Base-by-base conservation (phyloP, 352 stramenopile species). In the Pythium chondricola region DNA sequence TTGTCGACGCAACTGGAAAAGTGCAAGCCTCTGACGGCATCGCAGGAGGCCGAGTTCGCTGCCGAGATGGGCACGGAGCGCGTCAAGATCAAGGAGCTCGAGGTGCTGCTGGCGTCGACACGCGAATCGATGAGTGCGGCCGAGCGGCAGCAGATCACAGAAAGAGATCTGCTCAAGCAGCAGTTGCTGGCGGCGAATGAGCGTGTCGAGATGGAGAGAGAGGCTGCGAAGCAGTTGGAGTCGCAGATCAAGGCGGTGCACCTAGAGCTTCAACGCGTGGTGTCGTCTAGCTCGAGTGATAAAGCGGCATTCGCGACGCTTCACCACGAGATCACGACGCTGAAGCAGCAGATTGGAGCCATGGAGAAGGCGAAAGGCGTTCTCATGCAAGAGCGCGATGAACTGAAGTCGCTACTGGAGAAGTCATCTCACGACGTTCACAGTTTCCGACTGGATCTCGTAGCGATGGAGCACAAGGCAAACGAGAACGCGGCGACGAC, bases 111-210 rank as follows among this genome's bases (percentile, higher is more conserved):
- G 21, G 41, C 40, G 2, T 61, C 79, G 26, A 39, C 31, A 8
- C 71, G 79, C 38, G 58, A 33, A 4, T 56, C 71, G 3, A 69
- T 75, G 61, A 70, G 41, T 26, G 20, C 52, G 6, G 46, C 55
- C 2, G 69, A 88, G 46, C 61, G 61, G 1, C 61, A 67, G 39
- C 13, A 65, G 3, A 39, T 76, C 13, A 72, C 56, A 0, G 74
- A 85, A 29, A 52, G 70, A 1, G 74, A 85, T 46, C 33, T 59
- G 24, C 43, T 85, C 13, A 83, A 85, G 54, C 71, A 85, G 35
- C 65, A 77, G 21, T 49, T 88, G 4, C 43, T 76, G 6, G 51
- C 44, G 4, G 43, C 67, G 10, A 65, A 32, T 9, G 71, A 83
- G 33, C 58, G 52, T 0, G 59, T 85, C 3, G 63, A 83, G 7